Conservation (phyloP, 305 asterid species). For the Salvia sclarea region DNA sequence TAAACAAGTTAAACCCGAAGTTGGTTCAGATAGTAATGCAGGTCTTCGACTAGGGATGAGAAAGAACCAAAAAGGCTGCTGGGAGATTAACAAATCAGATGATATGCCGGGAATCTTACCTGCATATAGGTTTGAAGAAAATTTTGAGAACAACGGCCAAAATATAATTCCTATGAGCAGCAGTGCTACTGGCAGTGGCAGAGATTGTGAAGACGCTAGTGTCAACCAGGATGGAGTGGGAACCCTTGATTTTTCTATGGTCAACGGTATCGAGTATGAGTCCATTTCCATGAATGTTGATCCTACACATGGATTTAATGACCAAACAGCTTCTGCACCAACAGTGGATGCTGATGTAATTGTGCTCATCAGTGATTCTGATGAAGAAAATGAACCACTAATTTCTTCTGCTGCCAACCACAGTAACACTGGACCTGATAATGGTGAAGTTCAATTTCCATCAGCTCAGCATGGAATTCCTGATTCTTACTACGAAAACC, state of each 20-base stretch:
- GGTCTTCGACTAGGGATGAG: slow-evolving; percentile 74
- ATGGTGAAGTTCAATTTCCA: slow-evolving; percentile 51
- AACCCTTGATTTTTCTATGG: slow-evolving; percentile 58
- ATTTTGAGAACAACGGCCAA: slow-evolving; percentile 41
- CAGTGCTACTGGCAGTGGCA: slow-evolving; percentile 93
- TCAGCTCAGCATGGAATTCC: slow-evolving; percentile 56
- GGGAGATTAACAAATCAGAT: slow-evolving; percentile 78
- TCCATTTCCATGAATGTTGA: slow-evolving; percentile 59
- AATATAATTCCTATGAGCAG: slow-evolving; percentile 90
- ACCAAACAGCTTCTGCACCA: slow-evolving; percentile 42
- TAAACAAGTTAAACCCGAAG: slow-evolving; percentile 72
- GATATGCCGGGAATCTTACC: slow-evolving; percentile 54
- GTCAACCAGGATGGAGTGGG: slow-evolving; percentile 87
- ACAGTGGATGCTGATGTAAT: slow-evolving; percentile 65
- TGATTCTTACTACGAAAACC: slow-evolving; percentile 61
- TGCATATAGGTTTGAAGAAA: slow-evolving; percentile 47
- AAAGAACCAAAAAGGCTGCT: slow-evolving; percentile 69
- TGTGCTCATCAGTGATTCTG: slow-evolving; percentile 88
- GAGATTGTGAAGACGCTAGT: slow-evolving; percentile 88
- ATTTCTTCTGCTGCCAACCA: slow-evolving; percentile 44
- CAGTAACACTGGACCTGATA: slow-evolving; percentile 42
- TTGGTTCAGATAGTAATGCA: slow-evolving; percentile 68
- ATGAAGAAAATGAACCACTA: slow-evolving; percentile 66
- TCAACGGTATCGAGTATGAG: slow-evolving; percentile 71
- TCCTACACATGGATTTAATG: slow-evolving; percentile 45